Conservation (phyloP, 306 rosid genomes). For the Senna siamea region DNA sequence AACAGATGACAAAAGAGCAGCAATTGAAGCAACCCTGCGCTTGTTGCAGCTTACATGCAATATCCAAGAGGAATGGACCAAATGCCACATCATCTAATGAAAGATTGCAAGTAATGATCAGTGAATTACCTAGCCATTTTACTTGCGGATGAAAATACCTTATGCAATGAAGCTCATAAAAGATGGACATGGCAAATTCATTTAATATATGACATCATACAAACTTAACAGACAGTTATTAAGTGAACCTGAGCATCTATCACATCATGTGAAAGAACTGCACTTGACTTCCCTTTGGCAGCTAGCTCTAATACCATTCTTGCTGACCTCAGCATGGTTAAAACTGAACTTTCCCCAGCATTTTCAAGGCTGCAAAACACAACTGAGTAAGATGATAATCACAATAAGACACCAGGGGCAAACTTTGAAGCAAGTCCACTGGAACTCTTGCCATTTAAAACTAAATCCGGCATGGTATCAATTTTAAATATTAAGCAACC, state of each 20-base stretch:
- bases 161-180: not conserved
- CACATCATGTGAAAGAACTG: constrained; percentile 50
- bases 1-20: constrained; percentile 92
- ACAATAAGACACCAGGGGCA: constrained; percentile 1
- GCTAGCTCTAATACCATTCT: constrained; percentile 70
- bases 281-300: constrained; percentile 53
- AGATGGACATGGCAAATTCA: constrained; percentile 14
- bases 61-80: constrained; percentile 93
- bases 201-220: constrained; percentile 21
- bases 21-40: constrained; percentile 91
- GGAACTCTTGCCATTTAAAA: not conserved
- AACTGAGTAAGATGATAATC: constrained; percentile 32
- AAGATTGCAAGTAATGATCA: constrained; percentile 33
- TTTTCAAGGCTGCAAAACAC: constrained; percentile 81
- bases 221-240: constrained; percentile 30
- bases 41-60: constrained; percentile 91
- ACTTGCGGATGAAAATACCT: constrained; percentile 11
- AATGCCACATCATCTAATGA: constrained; percentile 85
- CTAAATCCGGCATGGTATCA: not conserved
- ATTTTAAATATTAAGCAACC: constrained; percentile 1
- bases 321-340: constrained; percentile 85
- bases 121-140: constrained; percentile 11
- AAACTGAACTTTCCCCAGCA: constrained; percentile 90
- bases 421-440: constrained; percentile 3
- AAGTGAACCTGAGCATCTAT: constrained; percentile 68